Conservation (phyloP, 2,329 filamentous ascomycete species). For the Clonostachys rhizophaga region DNA sequence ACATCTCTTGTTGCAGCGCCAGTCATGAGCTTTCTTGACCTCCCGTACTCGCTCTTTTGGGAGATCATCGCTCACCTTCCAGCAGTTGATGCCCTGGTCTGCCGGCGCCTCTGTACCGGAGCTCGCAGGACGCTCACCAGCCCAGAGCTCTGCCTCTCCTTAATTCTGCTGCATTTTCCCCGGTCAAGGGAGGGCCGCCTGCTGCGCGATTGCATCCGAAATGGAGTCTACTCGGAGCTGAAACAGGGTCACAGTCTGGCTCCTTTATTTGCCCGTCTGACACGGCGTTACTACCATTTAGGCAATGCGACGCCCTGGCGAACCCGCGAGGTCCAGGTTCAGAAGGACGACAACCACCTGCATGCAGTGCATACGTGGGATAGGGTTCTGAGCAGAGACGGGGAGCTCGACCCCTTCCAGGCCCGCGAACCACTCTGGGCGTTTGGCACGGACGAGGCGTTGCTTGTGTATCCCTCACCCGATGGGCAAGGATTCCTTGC, state of each 20-base stretch:
- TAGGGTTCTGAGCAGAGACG: conserved; percentile 33
- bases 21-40: conserved; percentile 28
- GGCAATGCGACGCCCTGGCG: conserved; percentile 37
- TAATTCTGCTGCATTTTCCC: conserved; percentile 48
- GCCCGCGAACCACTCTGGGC: conserved; percentile 47
- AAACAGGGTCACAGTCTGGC: conserved; percentile 21
- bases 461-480: conserved; percentile 46
- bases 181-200: conserved; percentile 45
- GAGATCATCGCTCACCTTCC: conserved; percentile 43
- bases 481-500: conserved; percentile 29
- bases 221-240: neutral
- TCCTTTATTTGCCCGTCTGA: conserved; percentile 39
- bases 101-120: conserved; percentile 43
- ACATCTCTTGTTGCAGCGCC: neutral
- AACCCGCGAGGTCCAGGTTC: conserved; percentile 7
- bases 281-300: conserved; percentile 50
- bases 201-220: conserved; percentile 10
- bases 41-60: conserved; percentile 57
- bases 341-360: conserved; percentile 11
- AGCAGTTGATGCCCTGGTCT: conserved; percentile 42
- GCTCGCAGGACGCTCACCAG: conserved; percentile 46
- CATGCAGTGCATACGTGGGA: conserved; percentile 38
- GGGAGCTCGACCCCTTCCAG: conserved; percentile 33
- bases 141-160: conserved; percentile 34
- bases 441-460: conserved; percentile 43